phyloP scores from a whole-genome alignment of 139 green algal species.

The Dunaliella primolecta region DNA sequence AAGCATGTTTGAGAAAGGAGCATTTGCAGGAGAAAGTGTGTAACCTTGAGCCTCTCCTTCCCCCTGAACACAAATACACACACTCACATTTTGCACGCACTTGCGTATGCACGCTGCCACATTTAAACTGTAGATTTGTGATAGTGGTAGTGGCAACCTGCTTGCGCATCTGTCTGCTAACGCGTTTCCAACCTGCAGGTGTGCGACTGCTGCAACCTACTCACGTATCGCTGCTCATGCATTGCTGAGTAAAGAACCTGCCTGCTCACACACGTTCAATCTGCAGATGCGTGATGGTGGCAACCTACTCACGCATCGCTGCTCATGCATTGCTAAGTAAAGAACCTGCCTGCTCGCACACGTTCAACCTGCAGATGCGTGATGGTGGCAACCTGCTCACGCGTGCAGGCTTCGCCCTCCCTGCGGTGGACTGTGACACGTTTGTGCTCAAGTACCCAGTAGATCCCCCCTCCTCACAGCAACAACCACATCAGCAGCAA shows the following conservation, averaged over 20 bases:
- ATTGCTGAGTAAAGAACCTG: no score
- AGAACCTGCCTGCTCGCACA: background rate
- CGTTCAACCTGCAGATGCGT: conserved; percentile 43
- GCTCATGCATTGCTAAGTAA: background rate
- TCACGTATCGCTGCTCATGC: background rate
- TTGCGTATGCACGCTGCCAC: background rate
- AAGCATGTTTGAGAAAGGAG: no score
- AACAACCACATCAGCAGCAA: background rate
- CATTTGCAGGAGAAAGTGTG: no score
- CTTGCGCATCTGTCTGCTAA: background rate
- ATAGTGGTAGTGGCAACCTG: background rate
- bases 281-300: no score
- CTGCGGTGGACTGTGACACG: conserved; percentile 70
- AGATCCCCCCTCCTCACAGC: background rate
- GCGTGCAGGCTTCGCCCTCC: conserved; percentile 58
- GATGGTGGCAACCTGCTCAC: conserved; percentile 75
- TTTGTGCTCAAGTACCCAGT: conserved; percentile 10
- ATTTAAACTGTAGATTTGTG: background rate
- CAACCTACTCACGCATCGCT: conserved; percentile 66
- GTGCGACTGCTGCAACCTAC: no score
- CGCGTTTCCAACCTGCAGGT: background rate
- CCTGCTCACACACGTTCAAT: background rate
- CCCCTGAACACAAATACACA: background rate
- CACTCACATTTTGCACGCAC: background rate
- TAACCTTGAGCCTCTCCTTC: background rate